phyloP scores from a whole-genome alignment of 2,329 filamentous ascomycete species.

The Botrytis paeoniae region DNA sequence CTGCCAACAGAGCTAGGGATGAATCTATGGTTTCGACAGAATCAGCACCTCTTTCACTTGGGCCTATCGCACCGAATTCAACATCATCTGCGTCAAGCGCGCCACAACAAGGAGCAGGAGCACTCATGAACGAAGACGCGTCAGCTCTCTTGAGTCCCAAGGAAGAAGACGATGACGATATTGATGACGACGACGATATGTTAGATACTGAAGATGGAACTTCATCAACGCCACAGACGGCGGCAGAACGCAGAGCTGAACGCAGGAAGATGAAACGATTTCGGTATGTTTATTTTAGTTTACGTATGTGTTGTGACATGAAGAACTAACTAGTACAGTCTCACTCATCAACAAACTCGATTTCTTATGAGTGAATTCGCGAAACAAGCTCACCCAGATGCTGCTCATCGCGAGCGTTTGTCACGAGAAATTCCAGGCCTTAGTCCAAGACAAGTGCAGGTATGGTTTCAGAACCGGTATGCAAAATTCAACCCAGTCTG shows the following conservation, averaged over 20 bases:
- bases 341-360: slow-evolving; percentile 95
- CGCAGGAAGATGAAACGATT: slow-evolving; percentile 75
- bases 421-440: slow-evolving; percentile 88
- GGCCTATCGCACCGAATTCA: slow-evolving; percentile 42
- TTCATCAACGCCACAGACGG: slow-evolving; percentile 46
- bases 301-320: slow-evolving; percentile 4
- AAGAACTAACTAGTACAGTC: slow-evolving; percentile 51
- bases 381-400: slow-evolving; percentile 90
- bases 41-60: slow-evolving; percentile 40
- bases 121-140: slow-evolving; percentile 46
- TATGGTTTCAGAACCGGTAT: slow-evolving; percentile 98
- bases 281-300: slow-evolving; percentile 50
- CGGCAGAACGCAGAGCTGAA: slow-evolving; percentile 55
- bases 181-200: slow-evolving; percentile 56
- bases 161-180: slow-evolving; percentile 37
- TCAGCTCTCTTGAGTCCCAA: slow-evolving; percentile 40
- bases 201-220: slow-evolving; percentile 45
- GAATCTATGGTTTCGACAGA: slow-evolving; percentile 43
- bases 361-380: slow-evolving; percentile 97
- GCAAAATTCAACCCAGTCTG: slow-evolving; percentile 31
- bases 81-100: slow-evolving; percentile 41
- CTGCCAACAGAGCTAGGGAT: slow-evolving; percentile 40
- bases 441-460: slow-evolving; percentile 89
- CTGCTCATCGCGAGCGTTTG: slow-evolving; percentile 80
- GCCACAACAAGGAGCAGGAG: slow-evolving; percentile 39